These are phyloP conservation scores for Mitragyna speciosa DNA, from an alignment of 257 asterid genomes.

Conservation along the genomic window DNA sequence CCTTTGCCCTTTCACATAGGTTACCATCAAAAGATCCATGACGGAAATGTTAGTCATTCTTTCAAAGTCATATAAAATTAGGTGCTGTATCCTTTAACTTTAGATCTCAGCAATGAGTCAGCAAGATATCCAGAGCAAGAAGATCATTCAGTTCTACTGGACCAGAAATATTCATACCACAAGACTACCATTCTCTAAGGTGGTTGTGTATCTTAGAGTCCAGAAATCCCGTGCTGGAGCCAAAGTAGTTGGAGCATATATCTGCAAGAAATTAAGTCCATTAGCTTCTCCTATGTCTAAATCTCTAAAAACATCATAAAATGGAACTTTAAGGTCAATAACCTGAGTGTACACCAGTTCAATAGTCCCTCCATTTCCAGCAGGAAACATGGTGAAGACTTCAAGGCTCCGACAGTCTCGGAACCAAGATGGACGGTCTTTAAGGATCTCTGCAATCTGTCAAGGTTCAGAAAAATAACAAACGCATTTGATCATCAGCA, in stretches of 20 bases:
- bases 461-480: background rate
- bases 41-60: background rate
- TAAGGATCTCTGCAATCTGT: constrained; percentile 97
- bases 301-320: background rate
- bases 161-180: constrained; percentile 62
- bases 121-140: background rate
- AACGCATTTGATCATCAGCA: background rate
- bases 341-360: constrained; percentile 94
- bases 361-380: constrained; percentile 93
- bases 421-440: constrained; percentile 94
- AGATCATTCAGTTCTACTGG: background rate
- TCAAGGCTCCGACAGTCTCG: constrained; percentile 95
- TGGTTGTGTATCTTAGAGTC: constrained; percentile 94
- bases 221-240: constrained; percentile 99
- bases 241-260: constrained; percentile 88
- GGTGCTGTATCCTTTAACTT: background rate
- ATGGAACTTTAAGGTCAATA: background rate
- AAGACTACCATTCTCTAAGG: constrained; percentile 85
- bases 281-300: background rate
- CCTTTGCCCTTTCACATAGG: background rate
- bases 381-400: constrained; percentile 84
- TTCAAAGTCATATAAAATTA: background rate
- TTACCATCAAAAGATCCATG: background rate
- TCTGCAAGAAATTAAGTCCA: constrained; percentile 41
- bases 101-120: background rate